Conservation (phyloP, 2,329 filamentous ascomycete species). For the Penicillium sp. region DNA sequence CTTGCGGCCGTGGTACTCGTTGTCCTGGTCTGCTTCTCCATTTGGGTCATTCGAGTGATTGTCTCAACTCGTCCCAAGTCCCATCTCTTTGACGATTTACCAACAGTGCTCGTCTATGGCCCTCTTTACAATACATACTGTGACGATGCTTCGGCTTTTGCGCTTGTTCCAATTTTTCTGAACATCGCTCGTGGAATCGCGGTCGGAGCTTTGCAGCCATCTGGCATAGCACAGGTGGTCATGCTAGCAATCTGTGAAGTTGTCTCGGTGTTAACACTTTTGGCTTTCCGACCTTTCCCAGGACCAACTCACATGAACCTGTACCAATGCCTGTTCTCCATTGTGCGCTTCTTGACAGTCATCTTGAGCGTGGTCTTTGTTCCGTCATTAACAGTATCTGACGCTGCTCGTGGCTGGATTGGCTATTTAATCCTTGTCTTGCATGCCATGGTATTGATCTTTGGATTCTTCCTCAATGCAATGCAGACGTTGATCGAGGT, state of each 20-base stretch:
- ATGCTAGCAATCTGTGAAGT: slow-evolving; percentile 93
- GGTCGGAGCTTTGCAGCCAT: slow-evolving; percentile 88
- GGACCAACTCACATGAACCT: slow-evolving; percentile 95
- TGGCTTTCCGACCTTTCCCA: slow-evolving; percentile 88
- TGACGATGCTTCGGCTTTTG: slow-evolving; percentile 87
- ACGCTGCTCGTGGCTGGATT: slow-evolving; percentile 87
- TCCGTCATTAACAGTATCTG: slow-evolving; percentile 74
- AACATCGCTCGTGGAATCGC: slow-evolving; percentile 85
- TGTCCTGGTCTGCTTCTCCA: slow-evolving; percentile 69
- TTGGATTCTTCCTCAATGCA: slow-evolving; percentile 92
- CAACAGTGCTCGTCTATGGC: slow-evolving; percentile 85
- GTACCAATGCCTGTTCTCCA: slow-evolving; percentile 84
- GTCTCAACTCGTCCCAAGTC: slow-evolving; percentile 78
- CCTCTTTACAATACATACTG: slow-evolving; percentile 97
- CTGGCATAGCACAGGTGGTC: slow-evolving; percentile 89
- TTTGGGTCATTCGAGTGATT: slow-evolving; percentile 80
- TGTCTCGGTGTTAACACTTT: slow-evolving; percentile 80
- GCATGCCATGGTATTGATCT: slow-evolving; percentile 79
- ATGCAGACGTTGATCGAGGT: slow-evolving; percentile 90
- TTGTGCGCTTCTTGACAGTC: slow-evolving; percentile 72
- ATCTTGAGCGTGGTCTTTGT: slow-evolving; percentile 81
- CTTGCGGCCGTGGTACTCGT: slow-evolving; percentile 75
- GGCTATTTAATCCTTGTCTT: slow-evolving; percentile 87
- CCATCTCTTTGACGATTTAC: slow-evolving; percentile 88
- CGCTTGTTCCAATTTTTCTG: slow-evolving; percentile 80